These are phyloP conservation scores for Coemansia interrupta DNA, from an alignment of 192 early-diverging fungal species.

Conservation along the genomic window DNA sequence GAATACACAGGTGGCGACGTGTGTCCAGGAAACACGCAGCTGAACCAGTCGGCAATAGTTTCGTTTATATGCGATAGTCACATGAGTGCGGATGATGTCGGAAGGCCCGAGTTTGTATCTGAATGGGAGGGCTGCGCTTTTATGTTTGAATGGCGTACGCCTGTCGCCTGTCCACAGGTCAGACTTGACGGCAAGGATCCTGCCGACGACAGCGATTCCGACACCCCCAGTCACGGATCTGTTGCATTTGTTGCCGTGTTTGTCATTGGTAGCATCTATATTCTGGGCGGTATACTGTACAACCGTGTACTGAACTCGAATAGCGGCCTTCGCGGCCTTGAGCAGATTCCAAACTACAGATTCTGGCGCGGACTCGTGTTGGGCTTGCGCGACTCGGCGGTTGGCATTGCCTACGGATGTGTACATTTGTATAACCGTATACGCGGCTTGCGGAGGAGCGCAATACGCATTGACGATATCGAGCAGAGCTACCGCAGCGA, in stretches of 20 bases:
- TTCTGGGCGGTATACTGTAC: conserved; percentile 55
- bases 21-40: conserved; percentile 24
- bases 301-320: conserved; percentile 54
- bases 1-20: conserved; percentile 44
- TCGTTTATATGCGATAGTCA: conserved; percentile 44
- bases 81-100: conserved; percentile 12
- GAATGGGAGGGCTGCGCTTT: conserved; percentile 49
- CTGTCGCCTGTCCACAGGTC: conserved; percentile 27
- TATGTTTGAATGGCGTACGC: conserved; percentile 57
- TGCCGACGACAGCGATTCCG: neutral
- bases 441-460: conserved; percentile 21
- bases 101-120: conserved; percentile 44
- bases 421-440: conserved; percentile 8
- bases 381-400: conserved; percentile 15
- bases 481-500: conserved; percentile 39
- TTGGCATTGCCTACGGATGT: conserved; percentile 5
- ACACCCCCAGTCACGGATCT: conserved; percentile 17
- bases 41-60: conserved; percentile 34
- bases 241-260: conserved; percentile 42
- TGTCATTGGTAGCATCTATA: conserved; percentile 49
- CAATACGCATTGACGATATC: conserved; percentile 35
- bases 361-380: conserved; percentile 49
- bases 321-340: conserved; percentile 45
- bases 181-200: conserved; percentile 1
- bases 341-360: conserved; percentile 56